Evolutionary conservation across 1,139 yeast species (phyloP).

Genomic region (Blastobotrys ciferrii): DNA sequence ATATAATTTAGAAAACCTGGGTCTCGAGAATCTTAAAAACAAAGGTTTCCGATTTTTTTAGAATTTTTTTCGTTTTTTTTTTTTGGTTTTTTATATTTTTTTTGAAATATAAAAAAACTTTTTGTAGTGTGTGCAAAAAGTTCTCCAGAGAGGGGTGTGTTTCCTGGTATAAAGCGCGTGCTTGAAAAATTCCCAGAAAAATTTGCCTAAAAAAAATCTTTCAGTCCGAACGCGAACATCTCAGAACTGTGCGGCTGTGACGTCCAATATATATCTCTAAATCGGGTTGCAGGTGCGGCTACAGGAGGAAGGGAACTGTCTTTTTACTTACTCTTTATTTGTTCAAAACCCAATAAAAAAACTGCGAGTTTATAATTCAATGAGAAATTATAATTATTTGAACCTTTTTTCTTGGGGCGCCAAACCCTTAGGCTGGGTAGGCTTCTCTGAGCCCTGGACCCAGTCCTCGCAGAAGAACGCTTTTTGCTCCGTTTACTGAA

Average conservation of each 20-base stretch:
- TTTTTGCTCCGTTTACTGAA: too few species aligned
- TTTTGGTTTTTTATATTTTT: conserved; percentile 15
- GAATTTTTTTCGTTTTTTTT: conserved; percentile 14
- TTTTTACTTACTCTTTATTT: too few species aligned
- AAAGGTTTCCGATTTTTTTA: conserved; percentile 13
- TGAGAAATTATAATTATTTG: too few species aligned
- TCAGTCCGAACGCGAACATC: background rate
- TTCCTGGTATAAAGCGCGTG: background rate
- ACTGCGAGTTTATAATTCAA: too few species aligned
- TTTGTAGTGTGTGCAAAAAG: background rate
- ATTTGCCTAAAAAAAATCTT: background rate
- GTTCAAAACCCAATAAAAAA: too few species aligned
- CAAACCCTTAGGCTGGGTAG: too few species aligned
- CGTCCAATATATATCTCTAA: too few species aligned
- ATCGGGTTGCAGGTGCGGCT: too few species aligned
- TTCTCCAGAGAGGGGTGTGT: background rate
- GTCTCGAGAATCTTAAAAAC: conserved; percentile 7
- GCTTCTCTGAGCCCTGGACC: too few species aligned
- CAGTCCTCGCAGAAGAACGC: too few species aligned
- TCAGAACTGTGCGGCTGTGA: background rate
- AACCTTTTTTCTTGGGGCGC: too few species aligned
- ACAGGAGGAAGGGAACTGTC: too few species aligned
- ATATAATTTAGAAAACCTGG: conserved; percentile 5
- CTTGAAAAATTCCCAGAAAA: background rate
- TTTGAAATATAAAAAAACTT: conserved; percentile 5